Conservation (phyloP, 2,329 filamentous ascomycete genomes). For the Aspergillus sp. region DNA sequence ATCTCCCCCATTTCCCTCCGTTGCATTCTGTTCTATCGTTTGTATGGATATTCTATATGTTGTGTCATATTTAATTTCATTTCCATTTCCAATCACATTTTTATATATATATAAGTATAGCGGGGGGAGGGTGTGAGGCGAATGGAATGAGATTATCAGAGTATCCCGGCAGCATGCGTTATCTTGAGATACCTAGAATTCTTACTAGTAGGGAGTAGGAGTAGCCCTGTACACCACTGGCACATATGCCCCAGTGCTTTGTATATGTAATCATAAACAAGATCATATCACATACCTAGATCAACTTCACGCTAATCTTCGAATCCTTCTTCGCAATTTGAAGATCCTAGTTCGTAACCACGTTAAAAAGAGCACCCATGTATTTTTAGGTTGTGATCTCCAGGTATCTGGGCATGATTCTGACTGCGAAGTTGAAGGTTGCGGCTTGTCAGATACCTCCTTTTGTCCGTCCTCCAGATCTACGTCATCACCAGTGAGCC, state of each 20-base stretch:
- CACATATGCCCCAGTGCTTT: background rate
- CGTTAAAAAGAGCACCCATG: conserved; percentile 58
- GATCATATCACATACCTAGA: background rate
- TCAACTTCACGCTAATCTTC: conserved; percentile 26
- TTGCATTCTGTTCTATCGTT: too few relatives aligned
- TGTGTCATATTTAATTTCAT: too few relatives aligned
- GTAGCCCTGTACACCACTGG: background rate
- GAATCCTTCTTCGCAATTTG: conserved; percentile 47
- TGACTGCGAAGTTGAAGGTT: conserved; percentile 7
- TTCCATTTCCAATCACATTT: too few relatives aligned
- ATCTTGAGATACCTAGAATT: background rate
- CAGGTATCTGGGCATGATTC: conserved; percentile 25
- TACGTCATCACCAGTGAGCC: conserved; percentile 18
- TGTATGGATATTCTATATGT: too few relatives aligned
- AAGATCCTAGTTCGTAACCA: conserved; percentile 59
- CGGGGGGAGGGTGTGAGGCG: too few relatives aligned
- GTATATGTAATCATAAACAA: background rate
- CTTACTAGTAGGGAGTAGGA: background rate
- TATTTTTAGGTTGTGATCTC: conserved; percentile 38
- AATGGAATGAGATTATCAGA: too few relatives aligned
- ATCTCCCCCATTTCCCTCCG: too few relatives aligned
- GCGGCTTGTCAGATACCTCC: conserved; percentile 25
- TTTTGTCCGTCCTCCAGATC: conserved; percentile 15
- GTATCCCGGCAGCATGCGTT: too few relatives aligned
- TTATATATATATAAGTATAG: too few relatives aligned